These are phyloP conservation scores for Alternaria alternata DNA, from an alignment of 2,329 filamentous ascomycete species.

Conservation along the genomic window DNA sequence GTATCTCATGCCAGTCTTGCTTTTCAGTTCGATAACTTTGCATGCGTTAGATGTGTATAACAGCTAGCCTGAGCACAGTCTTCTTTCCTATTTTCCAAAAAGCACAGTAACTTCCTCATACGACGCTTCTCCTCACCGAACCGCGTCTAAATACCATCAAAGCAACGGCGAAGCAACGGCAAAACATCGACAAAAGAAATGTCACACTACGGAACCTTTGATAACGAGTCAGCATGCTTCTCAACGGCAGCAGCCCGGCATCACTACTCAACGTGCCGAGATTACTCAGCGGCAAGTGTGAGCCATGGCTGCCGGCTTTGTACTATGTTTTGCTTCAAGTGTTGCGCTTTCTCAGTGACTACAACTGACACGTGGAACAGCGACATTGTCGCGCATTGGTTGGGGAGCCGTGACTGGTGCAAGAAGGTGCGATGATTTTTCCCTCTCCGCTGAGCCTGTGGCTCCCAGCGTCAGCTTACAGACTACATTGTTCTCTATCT, in stretches of 20 bases:
- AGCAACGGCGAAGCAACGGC: slow-evolving; percentile 4
- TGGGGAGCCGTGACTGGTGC: not conserved
- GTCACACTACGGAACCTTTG: not conserved
- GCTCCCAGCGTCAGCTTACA: no score
- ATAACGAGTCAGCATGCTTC: slow-evolving; percentile 1
- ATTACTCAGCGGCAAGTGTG: slow-evolving; percentile 4
- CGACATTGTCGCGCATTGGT: not conserved
- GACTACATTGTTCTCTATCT: no score
- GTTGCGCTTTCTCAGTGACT: not conserved
- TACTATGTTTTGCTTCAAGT: not conserved
- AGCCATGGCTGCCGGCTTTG: not conserved
- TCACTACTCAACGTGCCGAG: not conserved
- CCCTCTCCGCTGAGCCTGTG: no score
- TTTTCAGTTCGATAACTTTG: slow-evolving; percentile 3
- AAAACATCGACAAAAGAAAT: not conserved
- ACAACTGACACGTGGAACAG: not conserved
- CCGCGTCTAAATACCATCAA: not conserved
- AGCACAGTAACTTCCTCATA: not conserved
- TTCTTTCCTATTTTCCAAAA: not conserved
- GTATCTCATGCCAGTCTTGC: not conserved
- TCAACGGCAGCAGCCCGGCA: not conserved
- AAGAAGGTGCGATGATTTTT: not conserved
- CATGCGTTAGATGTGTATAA: not conserved
- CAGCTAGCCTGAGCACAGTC: not conserved
- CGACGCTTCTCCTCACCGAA: not conserved